Evolutionary conservation across 192 early-diverging fungal genomes (phyloP), one percentile per base, ranked within the genome.

Genomic region (Coemansia sp.): DNA sequence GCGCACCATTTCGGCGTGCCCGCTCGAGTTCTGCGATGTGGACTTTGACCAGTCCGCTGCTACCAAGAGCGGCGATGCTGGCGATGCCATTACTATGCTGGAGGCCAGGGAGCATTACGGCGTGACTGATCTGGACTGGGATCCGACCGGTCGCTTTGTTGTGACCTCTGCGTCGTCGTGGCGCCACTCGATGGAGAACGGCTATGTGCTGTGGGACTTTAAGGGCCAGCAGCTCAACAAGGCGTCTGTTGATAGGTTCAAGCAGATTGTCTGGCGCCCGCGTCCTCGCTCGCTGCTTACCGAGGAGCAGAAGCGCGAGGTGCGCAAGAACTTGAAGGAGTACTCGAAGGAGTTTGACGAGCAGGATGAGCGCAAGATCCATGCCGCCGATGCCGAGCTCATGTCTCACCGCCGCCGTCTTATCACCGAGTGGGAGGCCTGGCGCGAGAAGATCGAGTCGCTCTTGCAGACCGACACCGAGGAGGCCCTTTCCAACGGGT

Each of bases 111-210:
- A 98, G 78, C 97, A 98, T 79, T 98, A 95, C 83, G 91, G 90
- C 80, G 88, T 93, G 43, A 95, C 94, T 20, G 95, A 97, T 66
- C 87, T 98, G 57, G 94, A 97, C 75, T 99, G 97, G 97, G 97
- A 99, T 72, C 95, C 97, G 8, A 98, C 93, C 26, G 97, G 97
- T 66, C 92, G 97, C 59, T 99, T 88, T 70, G 89, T 98, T n/a
- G 79, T 91, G 9, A 88, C 90, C 48, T 90, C 88, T 34, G 90
- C 94, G 25, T 93, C 91, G 21, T 85, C 89, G 72, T 96, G 94
- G 97, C 84, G 89, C 68, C 87, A 93, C 64, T 82, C 87, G 58
- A 83, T 81, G 70, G 97, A 99, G 72, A 93, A 93, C 76, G 96
- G 97, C 50, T 97, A 92, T 76, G 86, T 81, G 47, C 61, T 97